Evolutionary conservation across 164 flowering plant genomes (phyloP).

Genomic region (Buxus sempervirens): DNA sequence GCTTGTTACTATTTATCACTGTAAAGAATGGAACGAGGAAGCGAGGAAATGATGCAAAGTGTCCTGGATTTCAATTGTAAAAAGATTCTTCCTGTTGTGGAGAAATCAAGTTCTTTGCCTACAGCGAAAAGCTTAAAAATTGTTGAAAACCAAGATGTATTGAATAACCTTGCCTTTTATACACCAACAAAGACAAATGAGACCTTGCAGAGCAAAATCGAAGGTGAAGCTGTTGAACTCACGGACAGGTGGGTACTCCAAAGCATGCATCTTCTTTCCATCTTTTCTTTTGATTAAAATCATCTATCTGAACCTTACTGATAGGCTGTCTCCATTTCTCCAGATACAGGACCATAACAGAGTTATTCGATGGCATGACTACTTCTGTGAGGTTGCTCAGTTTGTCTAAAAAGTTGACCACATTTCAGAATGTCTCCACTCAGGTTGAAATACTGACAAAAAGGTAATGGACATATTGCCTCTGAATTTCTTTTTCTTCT

Average conservation of each 20-base stretch:
- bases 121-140: constrained; percentile 6
- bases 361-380: constrained; percentile 49
- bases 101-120: constrained; percentile 23
- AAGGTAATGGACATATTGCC: constrained; percentile 34
- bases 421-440: constrained; percentile 48
- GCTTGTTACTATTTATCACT: not conserved
- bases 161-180: constrained; percentile 26
- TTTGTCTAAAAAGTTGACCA: constrained; percentile 40
- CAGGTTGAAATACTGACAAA: constrained; percentile 54
- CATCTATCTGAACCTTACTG: constrained; percentile 5
- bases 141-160: constrained; percentile 11
- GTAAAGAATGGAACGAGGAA: constrained; percentile 31
- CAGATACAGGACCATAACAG: constrained; percentile 41
- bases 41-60: constrained; percentile 17
- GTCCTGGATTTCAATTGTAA: constrained; percentile 24
- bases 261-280: constrained; percentile 3
- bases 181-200: constrained; percentile 47
- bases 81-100: constrained; percentile 15
- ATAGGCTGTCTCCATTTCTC: not conserved
- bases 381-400: constrained; percentile 61
- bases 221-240: constrained; percentile 25
- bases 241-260: constrained; percentile 39
- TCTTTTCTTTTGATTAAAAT: not conserved
- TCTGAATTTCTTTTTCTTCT: not conserved
- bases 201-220: constrained; percentile 22